A percentile compares a stretch with the other conserved stretches of the same genome.
These are phyloP conservation scores for Leishmania turanica DNA, from an alignment of 208 protist genomes.

Conservation along the genomic window DNA sequence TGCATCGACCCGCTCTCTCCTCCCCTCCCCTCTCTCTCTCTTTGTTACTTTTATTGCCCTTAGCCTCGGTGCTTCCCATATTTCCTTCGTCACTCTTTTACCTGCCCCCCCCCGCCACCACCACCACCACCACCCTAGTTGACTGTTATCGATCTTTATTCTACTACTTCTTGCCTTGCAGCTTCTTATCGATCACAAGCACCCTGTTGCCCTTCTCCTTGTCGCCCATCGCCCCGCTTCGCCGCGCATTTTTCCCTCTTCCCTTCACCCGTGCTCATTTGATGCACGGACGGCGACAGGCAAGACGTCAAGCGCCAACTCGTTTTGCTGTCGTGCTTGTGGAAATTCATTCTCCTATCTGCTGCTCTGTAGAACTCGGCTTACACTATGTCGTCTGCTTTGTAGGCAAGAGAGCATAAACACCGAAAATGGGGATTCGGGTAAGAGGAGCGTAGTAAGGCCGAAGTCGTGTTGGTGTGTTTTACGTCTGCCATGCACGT, in stretches of 20 bases:
- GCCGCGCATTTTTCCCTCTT: neutral
- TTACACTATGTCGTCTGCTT: neutral
- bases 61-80: neutral
- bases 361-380: neutral
- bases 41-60: conserved; percentile 4
- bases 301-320: neutral
- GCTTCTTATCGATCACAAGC: neutral
- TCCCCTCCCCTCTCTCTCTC: neutral
- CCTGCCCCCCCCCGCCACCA: neutral
- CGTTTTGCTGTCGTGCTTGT: neutral
- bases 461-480: neutral
- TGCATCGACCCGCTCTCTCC: neutral
- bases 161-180: neutral
- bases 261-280: too few relatives aligned
- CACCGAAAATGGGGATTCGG: neutral
- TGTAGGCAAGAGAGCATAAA: neutral
- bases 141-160: neutral
- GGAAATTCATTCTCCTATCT: too few relatives aligned
- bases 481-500: neutral
- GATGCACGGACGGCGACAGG: neutral
- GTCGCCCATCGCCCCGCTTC: neutral
- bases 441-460: neutral
- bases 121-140: neutral
- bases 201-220: neutral
- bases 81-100: neutral